Evolutionary conservation across 2,329 filamentous ascomycete species (phyloP), one percentile per base, ranked within the genome.

Genomic region (Xylaria sp.): DNA sequence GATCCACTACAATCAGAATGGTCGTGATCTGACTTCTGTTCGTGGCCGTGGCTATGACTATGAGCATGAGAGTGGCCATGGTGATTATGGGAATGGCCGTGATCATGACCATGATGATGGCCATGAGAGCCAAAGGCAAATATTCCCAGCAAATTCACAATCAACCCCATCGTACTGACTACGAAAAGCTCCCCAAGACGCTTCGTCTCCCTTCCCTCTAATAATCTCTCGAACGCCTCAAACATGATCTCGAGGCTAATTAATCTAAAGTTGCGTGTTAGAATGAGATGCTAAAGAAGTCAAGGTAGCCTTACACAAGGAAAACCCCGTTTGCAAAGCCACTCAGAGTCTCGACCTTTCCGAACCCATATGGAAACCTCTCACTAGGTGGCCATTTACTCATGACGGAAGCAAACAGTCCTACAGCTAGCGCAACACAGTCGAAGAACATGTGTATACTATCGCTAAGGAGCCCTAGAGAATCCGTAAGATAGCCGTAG

Each of bases 401-500:
- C 82, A 97, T 92, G 5, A 99, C 93, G 1, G 94, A 90, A 28
- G 95, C 95, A 70, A 94, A 90, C 9, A 99, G 82, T 11, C 95
- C 95, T 37, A 99, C 93, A 1, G 92, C 87, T 28, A 99, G 84
- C 19, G 94, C 95, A 37, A 97, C 88, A 70, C 95, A 99, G 78
- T 99, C 95, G 71, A 99, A 98, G 73, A 99, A 94, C 95, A 99
- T 99, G 78, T 99, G 95, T 66, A 99, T 95, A 72, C 94, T 98
- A 77, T 99, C 95, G 69, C 93, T 97, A 17, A 99, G 86, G n/a
- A 99, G 83, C 2, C 95, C 95, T 4, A 99, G 81, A 0, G 95
- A 99, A 69, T 96, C 94, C 3, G 93, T 98, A 11, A 95, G 80
- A 71, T 95, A 96, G 51, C 95, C 95, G 73, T 99, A 99, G 65